Percentiles rank a stretch among this genome's conserved stretches.
Conservation (phyloP, 1,139 yeast species). For the Meyerozyma carpophila region DNA sequence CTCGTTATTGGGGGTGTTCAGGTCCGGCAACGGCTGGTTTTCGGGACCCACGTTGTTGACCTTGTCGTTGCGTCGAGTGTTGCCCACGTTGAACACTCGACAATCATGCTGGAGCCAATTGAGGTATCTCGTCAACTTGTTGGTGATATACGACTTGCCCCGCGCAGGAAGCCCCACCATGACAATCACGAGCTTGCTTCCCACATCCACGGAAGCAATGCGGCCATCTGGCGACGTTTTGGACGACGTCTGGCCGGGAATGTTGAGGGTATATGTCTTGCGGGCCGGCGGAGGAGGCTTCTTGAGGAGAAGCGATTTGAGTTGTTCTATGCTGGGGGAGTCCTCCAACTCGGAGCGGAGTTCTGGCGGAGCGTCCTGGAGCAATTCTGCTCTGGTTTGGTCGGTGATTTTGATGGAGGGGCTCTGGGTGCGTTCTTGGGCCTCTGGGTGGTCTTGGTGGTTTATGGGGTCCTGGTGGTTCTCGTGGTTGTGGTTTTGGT, state of each 20-base stretch:
- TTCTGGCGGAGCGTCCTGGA: conserved; percentile 32
- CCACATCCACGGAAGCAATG: conserved; percentile 66
- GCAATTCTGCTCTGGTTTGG: conserved; percentile 16
- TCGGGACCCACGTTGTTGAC: conserved; percentile 65
- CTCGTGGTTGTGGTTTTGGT: too few relatives aligned
- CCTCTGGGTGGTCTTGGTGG: neutral
- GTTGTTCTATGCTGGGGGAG: conserved; percentile 38
- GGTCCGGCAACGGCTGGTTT: conserved; percentile 64
- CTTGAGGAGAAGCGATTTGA: conserved; percentile 33
- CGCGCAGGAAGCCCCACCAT: conserved; percentile 95
- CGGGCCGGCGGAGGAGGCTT: conserved; percentile 33
- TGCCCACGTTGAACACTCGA: conserved; percentile 88
- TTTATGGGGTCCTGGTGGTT: too few relatives aligned
- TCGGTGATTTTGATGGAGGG: conserved; percentile 1
- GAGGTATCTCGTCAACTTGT: conserved; percentile 78
- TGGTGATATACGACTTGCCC: conserved; percentile 89
- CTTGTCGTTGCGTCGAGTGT: conserved; percentile 77
- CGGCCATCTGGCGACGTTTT: conserved; percentile 80
- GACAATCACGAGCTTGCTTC: conserved; percentile 82
- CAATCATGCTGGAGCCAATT: conserved; percentile 93
- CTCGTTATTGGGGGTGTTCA: conserved; percentile 34
- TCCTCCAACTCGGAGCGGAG: conserved; percentile 32
- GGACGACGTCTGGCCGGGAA: conserved; percentile 88
- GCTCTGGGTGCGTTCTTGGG: neutral
- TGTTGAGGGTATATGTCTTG: conserved; percentile 76